These are phyloP conservation scores for Rhizophagus prolifer DNA, from an alignment of 192 early-diverging fungal genomes.

Conservation along the genomic window DNA sequence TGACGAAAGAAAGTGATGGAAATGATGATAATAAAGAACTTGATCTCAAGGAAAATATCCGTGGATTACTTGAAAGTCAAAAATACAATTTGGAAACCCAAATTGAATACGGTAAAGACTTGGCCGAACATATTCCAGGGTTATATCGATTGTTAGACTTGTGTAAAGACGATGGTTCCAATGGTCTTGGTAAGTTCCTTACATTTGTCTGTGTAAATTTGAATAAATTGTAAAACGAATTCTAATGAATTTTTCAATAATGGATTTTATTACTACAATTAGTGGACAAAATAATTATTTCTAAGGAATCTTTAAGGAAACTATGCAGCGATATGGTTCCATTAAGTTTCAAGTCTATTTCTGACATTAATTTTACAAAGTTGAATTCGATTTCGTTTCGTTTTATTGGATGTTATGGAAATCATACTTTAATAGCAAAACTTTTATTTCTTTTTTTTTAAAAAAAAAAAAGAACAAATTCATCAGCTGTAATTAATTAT, in stretches of 20 bases:
- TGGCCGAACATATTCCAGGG: not conserved
- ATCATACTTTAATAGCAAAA: not conserved
- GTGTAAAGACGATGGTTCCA: conserved; percentile 23
- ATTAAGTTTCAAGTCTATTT: conserved; percentile 8
- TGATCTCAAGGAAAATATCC: not conserved
- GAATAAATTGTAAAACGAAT: too few relatives aligned
- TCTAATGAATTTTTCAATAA: too few relatives aligned
- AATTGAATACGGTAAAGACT: not conserved
- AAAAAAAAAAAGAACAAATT: not conserved
- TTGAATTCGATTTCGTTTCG: not conserved
- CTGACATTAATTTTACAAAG: not conserved
- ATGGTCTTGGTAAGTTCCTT: conserved; percentile 22
- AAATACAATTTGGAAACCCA: not conserved
- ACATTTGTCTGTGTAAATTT: not conserved
- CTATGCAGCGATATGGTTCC: conserved; percentile 6
- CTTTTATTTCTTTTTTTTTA: not conserved
- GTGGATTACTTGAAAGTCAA: not conserved
- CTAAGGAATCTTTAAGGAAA: not conserved
- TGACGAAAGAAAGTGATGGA: too few relatives aligned
- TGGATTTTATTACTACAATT: not conserved
- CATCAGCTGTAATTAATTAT: not conserved
- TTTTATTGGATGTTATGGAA: conserved; percentile 23
- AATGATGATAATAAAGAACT: too few relatives aligned
- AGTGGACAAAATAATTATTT: conserved; percentile 19
- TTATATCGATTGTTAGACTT: conserved; percentile 22